Conservation (phyloP, 164 flowering plant species). For the Aristolochia fimbriata region DNA sequence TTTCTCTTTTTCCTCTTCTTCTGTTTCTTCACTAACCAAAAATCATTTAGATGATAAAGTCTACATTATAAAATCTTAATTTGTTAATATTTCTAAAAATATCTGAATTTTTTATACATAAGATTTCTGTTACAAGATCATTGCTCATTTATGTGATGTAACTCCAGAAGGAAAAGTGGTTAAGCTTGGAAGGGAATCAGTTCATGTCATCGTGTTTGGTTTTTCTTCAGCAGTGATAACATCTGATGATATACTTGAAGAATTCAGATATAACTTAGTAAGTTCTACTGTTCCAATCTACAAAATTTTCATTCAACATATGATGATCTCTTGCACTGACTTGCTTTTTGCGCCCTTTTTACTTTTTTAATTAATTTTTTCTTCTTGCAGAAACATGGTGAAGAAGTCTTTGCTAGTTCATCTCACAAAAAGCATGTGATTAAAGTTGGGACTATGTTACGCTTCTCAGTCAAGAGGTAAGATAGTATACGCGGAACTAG, state of each 20-base stretch:
- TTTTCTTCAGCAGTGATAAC: constrained; percentile 61
- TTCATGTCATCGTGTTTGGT: constrained; percentile 73
- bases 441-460: constrained; percentile 57
- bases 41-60: background rate
- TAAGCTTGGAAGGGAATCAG: constrained; percentile 51
- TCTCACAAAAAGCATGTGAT: constrained; percentile 55
- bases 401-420: constrained; percentile 44
- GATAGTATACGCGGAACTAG: too few relatives aligned
- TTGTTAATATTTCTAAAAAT: background rate
- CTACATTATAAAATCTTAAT: background rate
- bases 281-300: constrained; percentile 1
- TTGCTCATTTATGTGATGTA: background rate
- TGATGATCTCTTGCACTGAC: too few relatives aligned
- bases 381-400: constrained; percentile 41
- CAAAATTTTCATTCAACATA: background rate
- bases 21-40: background rate
- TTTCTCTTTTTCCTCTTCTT: background rate
- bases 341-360: background rate
- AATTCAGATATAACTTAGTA: constrained; percentile 54
- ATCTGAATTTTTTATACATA: background rate
- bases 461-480: constrained; percentile 73
- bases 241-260: constrained; percentile 58
- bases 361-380: background rate
- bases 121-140: background rate
- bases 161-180: constrained; percentile 80